Evolutionary conservation across 805 yeast genomes (phyloP).

Genomic region (Ogataea glucozyma): DNA sequence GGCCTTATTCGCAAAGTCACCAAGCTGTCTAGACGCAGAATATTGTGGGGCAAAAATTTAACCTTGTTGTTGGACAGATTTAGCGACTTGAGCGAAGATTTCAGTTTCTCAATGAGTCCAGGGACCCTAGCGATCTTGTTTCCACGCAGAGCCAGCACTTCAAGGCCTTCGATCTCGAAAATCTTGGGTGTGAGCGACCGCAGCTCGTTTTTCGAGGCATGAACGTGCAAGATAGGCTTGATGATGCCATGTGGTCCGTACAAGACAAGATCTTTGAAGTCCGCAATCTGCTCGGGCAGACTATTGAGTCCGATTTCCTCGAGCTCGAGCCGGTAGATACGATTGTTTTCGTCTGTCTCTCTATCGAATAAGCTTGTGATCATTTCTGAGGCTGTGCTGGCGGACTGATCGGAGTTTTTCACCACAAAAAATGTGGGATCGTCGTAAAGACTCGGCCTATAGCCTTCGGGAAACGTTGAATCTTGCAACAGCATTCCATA

Average conservation of each 20-base stretch:
- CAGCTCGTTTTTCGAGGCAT: constrained; percentile 51
- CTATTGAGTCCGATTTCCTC: constrained; percentile 49
- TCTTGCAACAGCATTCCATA: constrained; percentile 34
- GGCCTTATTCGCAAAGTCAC: constrained; percentile 55
- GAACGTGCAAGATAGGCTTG: constrained; percentile 46
- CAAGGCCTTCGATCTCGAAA: constrained; percentile 49
- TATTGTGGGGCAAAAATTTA: constrained; percentile 52
- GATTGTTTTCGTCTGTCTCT: constrained; percentile 30
- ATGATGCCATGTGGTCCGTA: constrained; percentile 37
- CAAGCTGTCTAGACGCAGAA: constrained; percentile 46
- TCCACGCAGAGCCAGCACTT: constrained; percentile 53
- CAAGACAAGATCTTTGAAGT: constrained; percentile 54
- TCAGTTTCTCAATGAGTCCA: constrained; percentile 44
- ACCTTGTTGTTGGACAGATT: constrained; percentile 54
- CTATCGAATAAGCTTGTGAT: constrained; percentile 50
- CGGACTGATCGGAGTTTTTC: constrained; percentile 23
- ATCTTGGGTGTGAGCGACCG: constrained; percentile 49
- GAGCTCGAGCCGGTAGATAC: constrained; percentile 43
- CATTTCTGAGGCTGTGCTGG: constrained; percentile 40
- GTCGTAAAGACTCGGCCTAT: constrained; percentile 33
- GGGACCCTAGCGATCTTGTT: constrained; percentile 50
- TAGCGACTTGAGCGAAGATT: constrained; percentile 48
- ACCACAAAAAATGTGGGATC: constrained; percentile 37
- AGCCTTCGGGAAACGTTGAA: constrained; percentile 32
- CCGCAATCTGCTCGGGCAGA: constrained; percentile 60